Percentiles rank a stretch among this genome's conserved stretches.
Evolutionary conservation across 208 protist species (phyloP).

Genomic region (Crithidia fasciculata): DNA sequence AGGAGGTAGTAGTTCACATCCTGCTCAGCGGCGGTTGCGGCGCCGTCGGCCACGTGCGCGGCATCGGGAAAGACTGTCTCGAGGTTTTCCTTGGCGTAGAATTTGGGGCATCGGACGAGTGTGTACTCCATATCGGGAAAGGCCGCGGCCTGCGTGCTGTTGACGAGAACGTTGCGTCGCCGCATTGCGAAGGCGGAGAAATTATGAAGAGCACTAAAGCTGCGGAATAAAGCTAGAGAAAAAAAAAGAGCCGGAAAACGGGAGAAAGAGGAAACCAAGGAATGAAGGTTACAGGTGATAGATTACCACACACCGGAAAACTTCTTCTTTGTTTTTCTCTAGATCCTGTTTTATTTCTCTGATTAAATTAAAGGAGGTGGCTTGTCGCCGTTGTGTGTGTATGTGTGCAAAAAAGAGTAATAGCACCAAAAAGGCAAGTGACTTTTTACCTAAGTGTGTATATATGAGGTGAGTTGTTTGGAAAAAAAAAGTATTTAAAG

Average conservation of each 20-base stretch:
- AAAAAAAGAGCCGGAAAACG: background rate
- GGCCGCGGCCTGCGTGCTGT: background rate
- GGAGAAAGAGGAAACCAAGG: background rate
- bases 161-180: slow-evolving; percentile 24
- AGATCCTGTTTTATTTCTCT: background rate
- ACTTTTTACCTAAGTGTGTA: background rate
- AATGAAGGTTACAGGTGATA: slow-evolving; percentile 17
- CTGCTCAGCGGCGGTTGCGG: background rate
- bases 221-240: background rate
- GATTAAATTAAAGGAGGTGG: too few relatives aligned
- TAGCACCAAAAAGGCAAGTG: background rate
- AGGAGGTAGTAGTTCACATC: slow-evolving; percentile 33
- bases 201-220: background rate
- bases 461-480: background rate
- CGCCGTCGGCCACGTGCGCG: background rate
- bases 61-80: slow-evolving; percentile 50
- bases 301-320: slow-evolving; percentile 26
- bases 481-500: background rate
- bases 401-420: background rate
- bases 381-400: background rate
- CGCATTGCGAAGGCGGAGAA: slow-evolving; percentile 8
- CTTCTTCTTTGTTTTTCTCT: background rate
- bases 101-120: slow-evolving; percentile 39
- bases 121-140: slow-evolving; percentile 39
- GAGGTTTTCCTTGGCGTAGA: slow-evolving; percentile 45